phyloP scores from a whole-genome alignment of 768 basidiomycete genomes.

The Boletus pseudopeckii region DNA sequence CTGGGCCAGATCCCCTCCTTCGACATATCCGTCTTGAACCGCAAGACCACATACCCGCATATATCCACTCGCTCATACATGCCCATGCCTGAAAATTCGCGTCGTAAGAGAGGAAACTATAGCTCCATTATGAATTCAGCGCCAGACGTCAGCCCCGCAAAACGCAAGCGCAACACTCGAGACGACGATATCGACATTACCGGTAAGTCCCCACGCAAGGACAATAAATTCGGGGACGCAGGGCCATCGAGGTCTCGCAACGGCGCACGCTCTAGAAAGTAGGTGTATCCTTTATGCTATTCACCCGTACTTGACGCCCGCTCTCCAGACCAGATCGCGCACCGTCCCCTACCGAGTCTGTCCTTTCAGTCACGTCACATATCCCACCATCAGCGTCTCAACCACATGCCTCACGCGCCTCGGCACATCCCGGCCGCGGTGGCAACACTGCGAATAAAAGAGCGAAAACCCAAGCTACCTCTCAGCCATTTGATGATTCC shows the following conservation, averaged over 20 bases:
- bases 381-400: slow-evolving; percentile 39
- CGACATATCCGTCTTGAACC: slow-evolving; percentile 51
- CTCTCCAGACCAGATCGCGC: slow-evolving; percentile 55
- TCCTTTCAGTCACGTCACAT: slow-evolving; percentile 70
- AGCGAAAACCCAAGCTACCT: slow-evolving; percentile 35
- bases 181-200: slow-evolving; percentile 63
- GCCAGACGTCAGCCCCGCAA: slow-evolving; percentile 60
- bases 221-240: slow-evolving; percentile 42
- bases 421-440: slow-evolving; percentile 32
- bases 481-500: slow-evolving; percentile 40
- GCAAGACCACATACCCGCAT: slow-evolving; percentile 73
- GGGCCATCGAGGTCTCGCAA: slow-evolving; percentile 46
- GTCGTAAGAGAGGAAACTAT: slow-evolving; percentile 55
- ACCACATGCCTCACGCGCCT: slow-evolving; percentile 27
- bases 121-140: slow-evolving; percentile 49
- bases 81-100: slow-evolving; percentile 66
- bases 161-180: slow-evolving; percentile 54
- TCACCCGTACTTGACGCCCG: neutral
- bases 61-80: slow-evolving; percentile 66
- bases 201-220: slow-evolving; percentile 63
- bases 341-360: slow-evolving; percentile 68
- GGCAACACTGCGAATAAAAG: slow-evolving; percentile 41
- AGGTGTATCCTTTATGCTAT: slow-evolving; percentile 20
- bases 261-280: slow-evolving; percentile 61
- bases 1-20: slow-evolving; percentile 63